Percentiles rank a stretch among this genome's conserved stretches.
phyloP scores from a whole-genome alignment of 306 rosid genomes.

The Rosa chinensis region DNA sequence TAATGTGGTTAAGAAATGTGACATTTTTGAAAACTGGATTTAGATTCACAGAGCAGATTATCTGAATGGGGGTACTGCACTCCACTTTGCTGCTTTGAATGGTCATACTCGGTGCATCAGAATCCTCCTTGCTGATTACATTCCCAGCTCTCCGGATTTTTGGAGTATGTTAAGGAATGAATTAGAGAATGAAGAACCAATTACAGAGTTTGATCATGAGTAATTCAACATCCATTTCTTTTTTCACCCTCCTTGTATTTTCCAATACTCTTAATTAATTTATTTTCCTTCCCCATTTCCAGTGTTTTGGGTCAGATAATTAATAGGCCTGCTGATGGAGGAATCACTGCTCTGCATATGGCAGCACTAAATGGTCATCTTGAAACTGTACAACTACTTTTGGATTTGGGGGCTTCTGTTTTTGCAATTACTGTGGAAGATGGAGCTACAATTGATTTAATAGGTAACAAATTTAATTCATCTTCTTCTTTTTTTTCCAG shows the following conservation, averaged over 20 bases:
- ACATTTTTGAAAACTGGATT: constrained; percentile 35
- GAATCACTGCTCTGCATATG: constrained; percentile 97
- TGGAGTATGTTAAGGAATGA: constrained; percentile 49
- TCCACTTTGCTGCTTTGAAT: constrained; percentile 91
- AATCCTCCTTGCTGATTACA: constrained; percentile 73
- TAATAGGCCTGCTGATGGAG: constrained; percentile 86
- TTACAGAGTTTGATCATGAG: constrained; percentile 65
- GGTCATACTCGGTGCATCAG: constrained; percentile 91
- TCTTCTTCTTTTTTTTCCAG: neutral
- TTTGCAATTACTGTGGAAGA: constrained; percentile 77
- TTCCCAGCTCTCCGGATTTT: constrained; percentile 71
- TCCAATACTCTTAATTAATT: constrained; percentile 21
- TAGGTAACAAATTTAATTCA: constrained; percentile 54
- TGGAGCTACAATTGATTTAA: constrained; percentile 85
- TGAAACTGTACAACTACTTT: constrained; percentile 78
- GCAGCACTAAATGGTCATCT: constrained; percentile 91
- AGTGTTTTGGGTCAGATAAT: constrained; percentile 70
- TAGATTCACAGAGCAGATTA: constrained; percentile 90
- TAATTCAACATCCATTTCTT: constrained; percentile 36
- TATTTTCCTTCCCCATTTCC: constrained; percentile 25
- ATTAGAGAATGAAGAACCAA: constrained; percentile 39
- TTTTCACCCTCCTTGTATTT: constrained; percentile 15
- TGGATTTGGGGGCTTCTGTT: constrained; percentile 89
- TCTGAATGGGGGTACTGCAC: constrained; percentile 92
- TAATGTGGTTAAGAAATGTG: constrained; percentile 2